Base-by-base conservation (phyloP, 2,329 filamentous ascomycete genomes). In the Septoria linicola region DNA sequence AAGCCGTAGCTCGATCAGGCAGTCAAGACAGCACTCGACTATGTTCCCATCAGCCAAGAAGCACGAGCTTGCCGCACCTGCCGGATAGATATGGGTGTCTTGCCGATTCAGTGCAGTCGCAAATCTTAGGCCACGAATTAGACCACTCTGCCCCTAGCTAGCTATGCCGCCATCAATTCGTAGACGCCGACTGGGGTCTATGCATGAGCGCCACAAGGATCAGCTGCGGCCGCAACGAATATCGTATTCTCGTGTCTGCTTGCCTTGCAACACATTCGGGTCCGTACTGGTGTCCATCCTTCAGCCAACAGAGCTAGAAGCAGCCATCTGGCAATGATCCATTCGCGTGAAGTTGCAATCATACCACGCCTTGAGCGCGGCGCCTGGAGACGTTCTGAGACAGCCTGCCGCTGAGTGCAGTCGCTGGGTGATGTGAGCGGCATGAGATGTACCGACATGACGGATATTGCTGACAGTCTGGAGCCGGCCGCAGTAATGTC, bases 51-150 rank as follows among this genome's bases (percentile, higher is more conserved):
- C 17, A 35, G 52, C 52, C 52, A 54, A 54, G 52, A 47, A 14
- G 30, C 19, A 31, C n/a, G 14, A 35, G 48, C 34, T 25, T 47
- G 52, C 52, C 52, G 52, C 23, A 23, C 16, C 34, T 51, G 48
- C 53, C 48, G 53, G 43, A 32, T 13, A 48, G 31, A 30, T 27
- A 34, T 43, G 53, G 34, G 43, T 34, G 16, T 13, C 48, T 55
- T 46, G 44, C 42, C 41, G 14, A 16, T 42, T 36, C 39, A 5
- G 30, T 42, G 27, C 20, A 27, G 16, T 37, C 21, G 10, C 23
- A 27, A 27, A 27, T 27, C 23, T 27, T 10, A 27, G 23, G 17
- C 35, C 40, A 49, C 40, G 17, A 42, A 32, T 30, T n/a, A 31
- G 40, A 42, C 14, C 23, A 25, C 16, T 20, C 20, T 42, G 40